Conservation (phyloP, 2,329 filamentous ascomycete species). For the Stylonectria norvegica region DNA sequence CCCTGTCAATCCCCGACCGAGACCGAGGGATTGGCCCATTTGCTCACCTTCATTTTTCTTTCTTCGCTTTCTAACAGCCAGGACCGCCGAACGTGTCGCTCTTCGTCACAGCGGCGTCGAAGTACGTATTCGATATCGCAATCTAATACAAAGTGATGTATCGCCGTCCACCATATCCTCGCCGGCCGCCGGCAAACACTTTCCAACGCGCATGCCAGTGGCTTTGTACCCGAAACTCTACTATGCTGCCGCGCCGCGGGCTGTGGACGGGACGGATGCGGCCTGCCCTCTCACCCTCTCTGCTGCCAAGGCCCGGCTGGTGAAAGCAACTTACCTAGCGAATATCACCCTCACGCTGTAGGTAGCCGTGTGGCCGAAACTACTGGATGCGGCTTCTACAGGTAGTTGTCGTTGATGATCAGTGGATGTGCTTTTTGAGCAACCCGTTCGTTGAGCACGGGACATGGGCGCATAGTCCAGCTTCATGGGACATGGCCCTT, state of each 20-base stretch:
- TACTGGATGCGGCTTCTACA: too few relatives aligned
- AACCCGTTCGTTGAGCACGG: too few relatives aligned
- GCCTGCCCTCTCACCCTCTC: neutral
- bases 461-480: too few relatives aligned
- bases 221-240: neutral
- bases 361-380: too few relatives aligned
- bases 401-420: too few relatives aligned
- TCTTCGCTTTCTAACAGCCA: neutral
- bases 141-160: too few relatives aligned
- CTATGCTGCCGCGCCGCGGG: too few relatives aligned
- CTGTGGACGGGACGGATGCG: neutral
- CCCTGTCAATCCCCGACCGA: neutral
- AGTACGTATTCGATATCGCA: too few relatives aligned
- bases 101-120: too few relatives aligned
- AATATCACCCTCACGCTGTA: neutral
- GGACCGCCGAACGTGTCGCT: neutral
- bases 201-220: neutral
- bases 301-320: neutral
- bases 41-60: conserved; percentile 1
- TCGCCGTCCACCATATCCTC: too few relatives aligned
- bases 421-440: too few relatives aligned
- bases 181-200: neutral
- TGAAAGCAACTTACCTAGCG: neutral
- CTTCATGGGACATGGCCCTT: too few relatives aligned
- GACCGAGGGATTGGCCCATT: neutral